Base-by-base conservation (phyloP, 2,329 filamentous ascomycete genomes). In the Apiospora pterosperma region DNA sequence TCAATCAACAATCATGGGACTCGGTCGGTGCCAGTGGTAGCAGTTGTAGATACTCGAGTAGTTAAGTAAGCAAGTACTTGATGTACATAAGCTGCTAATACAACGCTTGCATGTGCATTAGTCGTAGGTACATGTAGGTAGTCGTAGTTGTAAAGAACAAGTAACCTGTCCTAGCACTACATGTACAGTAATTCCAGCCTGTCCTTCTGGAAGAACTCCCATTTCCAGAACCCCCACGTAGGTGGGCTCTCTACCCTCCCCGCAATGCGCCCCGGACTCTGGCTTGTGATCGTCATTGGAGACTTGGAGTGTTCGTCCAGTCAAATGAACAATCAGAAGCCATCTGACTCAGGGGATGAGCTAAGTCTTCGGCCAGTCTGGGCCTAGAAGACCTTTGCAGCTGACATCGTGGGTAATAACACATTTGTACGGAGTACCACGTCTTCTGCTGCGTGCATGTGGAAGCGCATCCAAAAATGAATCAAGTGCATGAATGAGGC, bases 201-300 rank as follows among this genome's bases (percentile, higher is more conserved):
- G 44, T 31, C 28, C n/a, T 55, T 55, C 48, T 55, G 44, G 44
- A 48, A 48, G 44, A 25, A 25, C 48, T 55, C 11, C 28, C 48
- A 48, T 48, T 59, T 44, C 41, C 58, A 48, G 36, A 62, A 61
- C 61, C 62, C 67, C 67, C 68, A 70, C 66, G 61, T 63, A 67
- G 62, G 64, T 64, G 64, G 64, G 52, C 66, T 64, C 62, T 63
- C 68, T 19, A 16, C 48, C 48, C 48, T 55, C 48, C 69, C 69
- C 70, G 66, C 69, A 68, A 69, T 68, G 66, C 62, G 66, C 69
- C 70, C 70, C 70, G 62, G 70, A 70, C 69, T 70, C 65, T 64
- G 36, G 67, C 63, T 67, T 66, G 66, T 67, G 70, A 71, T 70
- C 69, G 61, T 66, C 64, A 65, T 61, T 61, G 31, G 63, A 25